These are phyloP conservation scores for Boletus austroedulis DNA, from an alignment of 1,284 basidiomycete genomes.

Conservation along the genomic window DNA sequence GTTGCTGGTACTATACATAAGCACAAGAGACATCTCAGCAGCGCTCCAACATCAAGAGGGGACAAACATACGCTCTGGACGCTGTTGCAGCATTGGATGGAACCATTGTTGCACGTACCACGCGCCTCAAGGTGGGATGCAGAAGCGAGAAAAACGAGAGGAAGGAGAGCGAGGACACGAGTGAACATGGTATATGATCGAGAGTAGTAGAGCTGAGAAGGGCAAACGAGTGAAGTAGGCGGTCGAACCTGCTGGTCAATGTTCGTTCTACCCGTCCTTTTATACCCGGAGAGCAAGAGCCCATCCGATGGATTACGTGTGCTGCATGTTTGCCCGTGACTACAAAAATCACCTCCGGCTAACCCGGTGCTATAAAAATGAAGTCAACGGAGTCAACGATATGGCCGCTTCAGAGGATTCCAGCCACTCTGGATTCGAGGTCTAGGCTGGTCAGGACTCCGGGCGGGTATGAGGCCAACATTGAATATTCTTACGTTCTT, in stretches of 20 bases:
- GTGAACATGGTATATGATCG: conserved; percentile 19
- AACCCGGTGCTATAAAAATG: background rate
- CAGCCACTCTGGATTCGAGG: background rate
- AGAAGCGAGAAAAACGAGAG: conserved; percentile 15
- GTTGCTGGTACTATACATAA: background rate
- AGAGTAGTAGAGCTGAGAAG: background rate
- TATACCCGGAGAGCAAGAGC: conserved; percentile 16
- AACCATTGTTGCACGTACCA: conserved; percentile 3
- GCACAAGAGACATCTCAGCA: background rate
- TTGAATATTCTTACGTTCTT: background rate
- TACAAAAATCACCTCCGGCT: background rate
- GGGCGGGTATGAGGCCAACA: too few species aligned
- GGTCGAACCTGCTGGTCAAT: background rate
- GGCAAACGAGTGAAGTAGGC: background rate
- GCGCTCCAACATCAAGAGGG: fast-evolving
- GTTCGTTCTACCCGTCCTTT: background rate
- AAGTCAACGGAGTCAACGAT: background rate
- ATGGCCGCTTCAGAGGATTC: background rate
- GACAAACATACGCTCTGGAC: background rate
- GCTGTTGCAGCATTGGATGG: conserved; percentile 10
- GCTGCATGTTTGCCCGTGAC: background rate
- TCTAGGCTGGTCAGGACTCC: too few species aligned
- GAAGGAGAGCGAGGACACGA: conserved; percentile 23
- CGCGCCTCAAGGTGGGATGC: conserved; percentile 9
- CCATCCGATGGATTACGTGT: conserved; percentile 7